Base-by-base conservation (phyloP, 2,329 filamentous ascomycete species). In the Aspergillus terreus region DNA sequence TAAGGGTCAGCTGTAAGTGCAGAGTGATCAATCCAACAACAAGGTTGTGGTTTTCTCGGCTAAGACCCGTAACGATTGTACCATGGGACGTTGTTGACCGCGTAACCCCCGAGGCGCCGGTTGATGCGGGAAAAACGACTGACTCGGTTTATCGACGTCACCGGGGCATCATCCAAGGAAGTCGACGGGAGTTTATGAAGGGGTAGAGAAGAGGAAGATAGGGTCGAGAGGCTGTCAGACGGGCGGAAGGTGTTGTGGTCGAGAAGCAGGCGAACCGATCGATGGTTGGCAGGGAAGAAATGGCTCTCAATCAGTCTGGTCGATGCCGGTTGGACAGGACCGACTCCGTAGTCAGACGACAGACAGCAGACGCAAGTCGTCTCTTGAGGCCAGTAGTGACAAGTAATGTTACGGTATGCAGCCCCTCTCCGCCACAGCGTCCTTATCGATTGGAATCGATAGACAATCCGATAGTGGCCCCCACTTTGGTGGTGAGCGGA, bases 51-150 rank as follows among this genome's bases (percentile, higher is more conserved):
- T 46, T 52, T 53, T 53, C 44, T 59, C 55, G 53, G 58, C 47
- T 52, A 53, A 49, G 53, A 42, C 14, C 44, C 42, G 57, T 57
- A 41, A 55, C 49, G 42, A 52, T 52, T 49, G 58, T 59, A 61
- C 60, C 60, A 62, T 62, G 60, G 60, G 52, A 52, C 54, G n/a
- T 45, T 23, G 33, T 12, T 21, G 55, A 55, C 55, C 56, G 54
- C 57, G 57, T 58, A 59, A 58, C 54, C 49, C 54, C 49, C 47
- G 43, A 47, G 44, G 49, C 43, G 17, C 32, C 50, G 43, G 50
- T 36, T 33, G 47, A 21, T 53, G 53, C 47, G 50, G 51, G 53
- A 53, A 35, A 44, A 44, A 27, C 36, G 19, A 21, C 40, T 42
- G 40, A n/a, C 14, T 19, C 45, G 42, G 33, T 33, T 32, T 30